phyloP scores from a whole-genome alignment of 306 rosid genomes.

The Rosa chinensis region DNA sequence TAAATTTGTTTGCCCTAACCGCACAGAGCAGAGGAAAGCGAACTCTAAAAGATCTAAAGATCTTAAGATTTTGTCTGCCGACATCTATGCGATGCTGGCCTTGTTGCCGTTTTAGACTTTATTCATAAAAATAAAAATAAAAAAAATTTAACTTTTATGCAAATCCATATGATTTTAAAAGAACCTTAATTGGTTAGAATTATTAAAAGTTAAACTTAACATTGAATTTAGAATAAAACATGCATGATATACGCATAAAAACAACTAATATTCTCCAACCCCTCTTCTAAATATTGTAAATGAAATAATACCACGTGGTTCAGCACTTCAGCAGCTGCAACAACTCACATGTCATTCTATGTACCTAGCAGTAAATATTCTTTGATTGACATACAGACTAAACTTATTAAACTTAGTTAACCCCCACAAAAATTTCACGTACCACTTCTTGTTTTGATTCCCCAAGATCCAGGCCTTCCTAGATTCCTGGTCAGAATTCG shows the following conservation, averaged over 20 bases:
- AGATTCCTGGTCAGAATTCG: background rate
- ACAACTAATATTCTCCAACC: constrained; percentile 3
- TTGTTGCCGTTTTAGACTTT: too few relatives aligned
- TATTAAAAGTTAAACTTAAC: too few relatives aligned
- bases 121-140: too few relatives aligned
- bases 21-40: too few relatives aligned
- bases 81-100: too few relatives aligned
- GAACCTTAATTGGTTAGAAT: too few relatives aligned
- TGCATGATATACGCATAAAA: background rate
- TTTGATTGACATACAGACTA: background rate
- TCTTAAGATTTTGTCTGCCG: too few relatives aligned
- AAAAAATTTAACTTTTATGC: too few relatives aligned
- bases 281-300: background rate
- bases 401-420: background rate
- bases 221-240: too few relatives aligned
- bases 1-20: too few relatives aligned
- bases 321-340: constrained; percentile 7
- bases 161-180: too few relatives aligned
- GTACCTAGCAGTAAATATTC: background rate
- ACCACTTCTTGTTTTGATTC: background rate
- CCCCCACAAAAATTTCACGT: background rate
- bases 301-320: constrained; percentile 7
- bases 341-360: background rate
- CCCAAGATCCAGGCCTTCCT: background rate
- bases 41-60: too few relatives aligned